Evolutionary conservation across 2,329 filamentous ascomycete genomes (phyloP), one percentile per base, ranked within the genome.

Genomic region (Colletotrichum somersetense): DNA sequence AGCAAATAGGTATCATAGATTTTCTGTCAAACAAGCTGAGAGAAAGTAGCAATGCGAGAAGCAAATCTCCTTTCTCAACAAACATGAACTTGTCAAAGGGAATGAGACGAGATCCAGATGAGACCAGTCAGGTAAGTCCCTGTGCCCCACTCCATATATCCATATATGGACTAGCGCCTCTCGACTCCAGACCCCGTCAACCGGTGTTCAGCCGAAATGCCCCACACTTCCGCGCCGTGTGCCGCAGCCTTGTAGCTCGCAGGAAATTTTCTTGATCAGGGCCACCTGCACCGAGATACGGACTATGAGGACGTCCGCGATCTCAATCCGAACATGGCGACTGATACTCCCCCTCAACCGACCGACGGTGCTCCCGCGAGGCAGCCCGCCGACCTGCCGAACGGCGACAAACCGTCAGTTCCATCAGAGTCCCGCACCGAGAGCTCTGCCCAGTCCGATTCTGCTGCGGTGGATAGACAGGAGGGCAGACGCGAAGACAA

Each of bases 281-380:
- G 67, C 58, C 53, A 42, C 59, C 52, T 65, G 33, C 61, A 70
- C 23, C 26, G 42, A 35, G 35, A 35, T 59, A 55, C 59, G 67
- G 71, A 73, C 56, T 20, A 73, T 73, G 71, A 71, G 71, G 67
- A 40, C 67, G 56, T 62, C 67, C 50, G 71, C 53, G 56, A 67
- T 44, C 18, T 56, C 61, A 30, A 70, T 30, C 33, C 56, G 67
- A 66, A 58, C 35, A 73, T 73, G 71, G 71, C 71, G 67, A 66
- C 71, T 50, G 67, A 73, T 58, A 56, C 50, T 67, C 50, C 71
- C 6, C 33, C 71, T 58, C 64, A 66, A 42, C 50, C 57, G 38
- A 38, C 35, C 35, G 67, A 30, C 23, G 58, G 61, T 62, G 52
- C 56, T n/a, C 30, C 67, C 46, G n/a, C 65, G 55, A 61, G 59